These are phyloP conservation scores for Salicornia ramosissima DNA, from an alignment of 148 eudicot species.

Conservation along the genomic window DNA sequence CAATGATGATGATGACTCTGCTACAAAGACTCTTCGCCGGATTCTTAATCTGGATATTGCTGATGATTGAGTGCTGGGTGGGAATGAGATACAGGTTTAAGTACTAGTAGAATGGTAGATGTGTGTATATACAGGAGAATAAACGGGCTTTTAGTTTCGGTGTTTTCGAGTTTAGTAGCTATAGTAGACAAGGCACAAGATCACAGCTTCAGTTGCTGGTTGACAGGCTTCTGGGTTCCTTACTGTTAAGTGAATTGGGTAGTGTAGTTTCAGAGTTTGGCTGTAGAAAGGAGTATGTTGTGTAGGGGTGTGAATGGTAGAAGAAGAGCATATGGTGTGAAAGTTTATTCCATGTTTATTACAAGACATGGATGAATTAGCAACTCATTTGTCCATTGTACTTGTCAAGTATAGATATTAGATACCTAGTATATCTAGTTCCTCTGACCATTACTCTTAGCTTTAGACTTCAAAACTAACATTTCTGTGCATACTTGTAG, in stretches of 20 bases:
- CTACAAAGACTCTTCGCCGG: slow-evolving; percentile 79
- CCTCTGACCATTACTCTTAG: slow-evolving; percentile 28
- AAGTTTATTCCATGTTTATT: slow-evolving; percentile 8
- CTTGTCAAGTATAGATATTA: slow-evolving; percentile 20
- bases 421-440: slow-evolving; percentile 26
- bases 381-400: slow-evolving; percentile 17
- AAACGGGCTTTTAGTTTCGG: slow-evolving; percentile 23
- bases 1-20: slow-evolving; percentile 51
- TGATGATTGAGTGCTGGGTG: slow-evolving; percentile 50
- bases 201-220: slow-evolving; percentile 35
- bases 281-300: slow-evolving; percentile 11
- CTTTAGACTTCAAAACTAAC: slow-evolving; percentile 24
- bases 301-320: slow-evolving; percentile 17
- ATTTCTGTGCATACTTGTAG: slow-evolving; percentile 36
- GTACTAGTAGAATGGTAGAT: slow-evolving; percentile 26
- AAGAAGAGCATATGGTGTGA: slow-evolving; percentile 14
- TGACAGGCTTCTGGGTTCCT: slow-evolving; percentile 24
- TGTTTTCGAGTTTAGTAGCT: slow-evolving; percentile 27
- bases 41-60: slow-evolving; percentile 82
- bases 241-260: slow-evolving; percentile 22
- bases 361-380: slow-evolving; percentile 21
- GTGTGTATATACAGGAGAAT: slow-evolving; percentile 41
- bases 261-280: slow-evolving; percentile 14
- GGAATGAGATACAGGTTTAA: slow-evolving; percentile 41
- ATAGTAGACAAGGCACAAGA: slow-evolving; percentile 29